Percentiles rank a stretch among this genome's conserved stretches.
phyloP scores from a whole-genome alignment of 2,329 filamentous ascomycete species.

The Biscogniauxia marginata region DNA sequence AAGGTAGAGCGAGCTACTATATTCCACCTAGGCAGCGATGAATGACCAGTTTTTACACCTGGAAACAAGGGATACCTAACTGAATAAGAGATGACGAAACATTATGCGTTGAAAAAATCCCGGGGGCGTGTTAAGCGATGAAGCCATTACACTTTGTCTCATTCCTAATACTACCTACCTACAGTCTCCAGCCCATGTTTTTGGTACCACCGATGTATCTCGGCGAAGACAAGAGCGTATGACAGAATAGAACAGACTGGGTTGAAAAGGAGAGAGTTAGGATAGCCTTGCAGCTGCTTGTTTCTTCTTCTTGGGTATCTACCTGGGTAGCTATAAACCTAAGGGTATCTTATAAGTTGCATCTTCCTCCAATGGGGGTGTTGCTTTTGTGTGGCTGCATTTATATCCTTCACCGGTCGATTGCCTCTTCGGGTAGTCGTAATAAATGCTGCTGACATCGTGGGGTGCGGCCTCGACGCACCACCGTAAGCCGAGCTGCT shows the following conservation, averaged over 20 bases:
- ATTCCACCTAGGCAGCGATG: neutral
- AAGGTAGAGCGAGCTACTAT: neutral
- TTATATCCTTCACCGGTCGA: slow-evolving; percentile 1
- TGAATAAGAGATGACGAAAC: slow-evolving; percentile 25
- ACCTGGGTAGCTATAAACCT: neutral
- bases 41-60: neutral
- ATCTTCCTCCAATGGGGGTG: neutral
- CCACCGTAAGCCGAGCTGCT: neutral
- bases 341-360: neutral
- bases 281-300: slow-evolving; percentile 3
- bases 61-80: slow-evolving; percentile 1
- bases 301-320: neutral
- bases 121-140: slow-evolving; percentile 1
- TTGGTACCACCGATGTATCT: slow-evolving; percentile 3
- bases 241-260: neutral
- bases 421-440: neutral
- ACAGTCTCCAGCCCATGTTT: neutral
- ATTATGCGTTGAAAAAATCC: slow-evolving; percentile 21
- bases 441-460: slow-evolving; percentile 1
- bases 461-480: neutral
- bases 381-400: neutral
- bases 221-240: neutral
- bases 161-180: slow-evolving; percentile 4
- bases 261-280: neutral
- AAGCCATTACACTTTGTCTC: slow-evolving; percentile 6